Base-by-base conservation (phyloP, 192 early-diverging fungal species). In the Diversispora eburnea region DNA sequence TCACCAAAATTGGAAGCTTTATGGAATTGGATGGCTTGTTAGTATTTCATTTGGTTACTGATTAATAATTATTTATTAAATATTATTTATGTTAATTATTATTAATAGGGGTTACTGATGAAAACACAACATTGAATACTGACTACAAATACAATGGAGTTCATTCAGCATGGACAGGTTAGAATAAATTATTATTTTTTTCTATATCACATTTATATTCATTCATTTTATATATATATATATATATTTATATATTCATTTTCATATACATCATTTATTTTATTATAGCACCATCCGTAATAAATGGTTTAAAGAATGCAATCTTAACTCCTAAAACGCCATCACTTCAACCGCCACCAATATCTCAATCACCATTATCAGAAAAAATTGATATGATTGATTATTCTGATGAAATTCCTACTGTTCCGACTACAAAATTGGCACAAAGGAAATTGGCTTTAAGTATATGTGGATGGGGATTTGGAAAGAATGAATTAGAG, bases 111-210 rank as follows among this genome's bases (percentile, higher is more conserved):
- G 80, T 81, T 13, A 1, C 25, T 33, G 25, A 33, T 33, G 82
- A 84, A 62, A 77, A 61, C 43, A 76, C 82, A 75, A 73, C 84
- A 56, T 73, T 66, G 8, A 84, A 83, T 67, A 78, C 76, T 51
- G 84, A 88, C 66, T 86, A 81, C 64, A 85, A 78, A 70, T 85
- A 83, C 56, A 82, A 84, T 55, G 86, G 86, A 33, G 79, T 88
- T 39, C 68, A 84, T 22, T 77, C 78, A 33, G 83, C 84, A 10
- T 83, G 79, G 75, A 70, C 70, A 72, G 74, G 74, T 78, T 46
- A 70, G 49, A 57, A 20, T 49, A 2, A 33, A n/a, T n/a, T n/a
- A n/a, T n/a, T n/a, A n/a, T n/a, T n/a, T n/a, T 33, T 33, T 2
- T 33, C 25, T 33, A 33, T 33, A 33, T 33, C 25, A 1, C 25